Base-by-base conservation (phyloP, 2,329 filamentous ascomycete species). In the Plenodomus tracheiphilus region DNA sequence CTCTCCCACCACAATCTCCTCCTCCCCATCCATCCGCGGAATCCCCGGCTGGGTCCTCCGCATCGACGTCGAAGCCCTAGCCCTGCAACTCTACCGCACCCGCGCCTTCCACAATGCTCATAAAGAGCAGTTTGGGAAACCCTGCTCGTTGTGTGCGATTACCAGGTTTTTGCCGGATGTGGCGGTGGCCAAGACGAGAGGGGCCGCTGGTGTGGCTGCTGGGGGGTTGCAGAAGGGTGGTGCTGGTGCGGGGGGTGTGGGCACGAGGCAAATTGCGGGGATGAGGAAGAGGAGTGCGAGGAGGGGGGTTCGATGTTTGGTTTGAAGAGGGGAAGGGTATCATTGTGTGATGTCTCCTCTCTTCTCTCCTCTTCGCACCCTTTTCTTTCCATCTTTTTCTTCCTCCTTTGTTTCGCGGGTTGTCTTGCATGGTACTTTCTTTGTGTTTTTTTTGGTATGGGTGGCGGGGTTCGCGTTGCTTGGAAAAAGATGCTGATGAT, bases 11-110 rank as follows among this genome's bases (percentile, higher is more conserved):
- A 54, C 58, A 8, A 34, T 62, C 18, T 39, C 54, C 16, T 11
- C 49, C n/a, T 57, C 51, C 1, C 53, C 51, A 20, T 30, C 41
- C 5, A 57, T 68, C 38, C 54, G 65, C 41, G 50, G 59, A 13
- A 45, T 36, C 20, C 49, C 45, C 6, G 21, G 48, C 28, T 70
- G 65, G 66, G 43, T 64, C 17, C 56, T 68, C 3, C 62, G 66
- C 17, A 49, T 61, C 41, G 65, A 70, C 30, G 63, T 70, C 16
- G 67, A 70, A 25, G 61, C 59, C 9, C 47, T 69, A 20, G 66
- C 64, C 3, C 39, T 66, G 38, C 56, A 54, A 15, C 53, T 68
- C 10, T 70, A 69, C 48, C 59, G 59, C 44, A 68, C 66, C 6
- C 55, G 62, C 16, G 58, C 53, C 22, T 70, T 67, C 39, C 67